phyloP scores from a whole-genome alignment of 164 flowering plant species.

The Vitis riparia region DNA sequence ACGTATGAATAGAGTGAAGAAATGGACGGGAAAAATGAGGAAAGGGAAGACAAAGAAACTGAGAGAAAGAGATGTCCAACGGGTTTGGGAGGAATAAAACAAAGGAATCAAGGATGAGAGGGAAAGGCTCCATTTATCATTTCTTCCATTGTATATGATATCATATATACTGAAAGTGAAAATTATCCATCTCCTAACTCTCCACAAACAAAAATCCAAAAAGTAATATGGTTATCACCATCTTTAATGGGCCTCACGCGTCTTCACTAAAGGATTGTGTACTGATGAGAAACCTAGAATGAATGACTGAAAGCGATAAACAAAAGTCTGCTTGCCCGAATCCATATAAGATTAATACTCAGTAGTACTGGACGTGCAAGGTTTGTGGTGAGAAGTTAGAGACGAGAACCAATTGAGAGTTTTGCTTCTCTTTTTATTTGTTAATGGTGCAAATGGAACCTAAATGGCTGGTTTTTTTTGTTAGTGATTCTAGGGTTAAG shows the following conservation, averaged over 20 bases:
- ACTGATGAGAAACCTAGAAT: background rate
- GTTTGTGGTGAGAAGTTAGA: background rate
- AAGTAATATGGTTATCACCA: background rate
- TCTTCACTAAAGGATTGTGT: background rate
- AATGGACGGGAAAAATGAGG: background rate
- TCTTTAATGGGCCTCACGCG: slow-evolving; percentile 1
- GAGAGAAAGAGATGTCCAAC: background rate
- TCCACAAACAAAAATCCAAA: slow-evolving; percentile 1
- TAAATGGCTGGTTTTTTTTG: slow-evolving; percentile 12
- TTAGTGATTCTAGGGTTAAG: slow-evolving; percentile 23
- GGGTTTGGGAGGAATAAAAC: slow-evolving; percentile 15
- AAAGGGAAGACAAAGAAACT: background rate
- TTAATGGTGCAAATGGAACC: slow-evolving; percentile 14
- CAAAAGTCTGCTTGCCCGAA: background rate
- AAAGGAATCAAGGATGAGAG: background rate
- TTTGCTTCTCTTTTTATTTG: background rate
- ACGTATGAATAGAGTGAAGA: slow-evolving; percentile 4
- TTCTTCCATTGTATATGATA: no score
- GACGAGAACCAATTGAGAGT: background rate
- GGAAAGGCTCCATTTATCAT: no score
- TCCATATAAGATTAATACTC: background rate
- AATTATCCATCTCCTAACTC: no score
- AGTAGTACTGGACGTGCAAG: background rate
- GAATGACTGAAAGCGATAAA: background rate
- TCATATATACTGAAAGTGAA: no score